Evolutionary conservation across 352 stramenopile species (phyloP).

Genomic region (Phytophthora tubulina): DNA sequence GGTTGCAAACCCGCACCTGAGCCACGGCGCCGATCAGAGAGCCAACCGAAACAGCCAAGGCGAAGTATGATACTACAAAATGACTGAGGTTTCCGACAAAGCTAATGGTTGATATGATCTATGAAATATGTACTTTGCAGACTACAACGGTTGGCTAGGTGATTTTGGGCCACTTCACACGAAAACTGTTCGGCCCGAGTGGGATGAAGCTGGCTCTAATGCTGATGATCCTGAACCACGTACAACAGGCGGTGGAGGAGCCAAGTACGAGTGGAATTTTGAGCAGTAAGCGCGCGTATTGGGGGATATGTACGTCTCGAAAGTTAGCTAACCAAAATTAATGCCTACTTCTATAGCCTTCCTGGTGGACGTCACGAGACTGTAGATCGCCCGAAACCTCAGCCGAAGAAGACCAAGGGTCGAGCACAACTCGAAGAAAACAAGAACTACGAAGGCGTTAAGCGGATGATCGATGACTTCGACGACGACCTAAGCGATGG

Average conservation of each 20-base stretch:
- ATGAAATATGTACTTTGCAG: slow-evolving; percentile 31
- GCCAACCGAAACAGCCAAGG: slow-evolving; percentile 29
- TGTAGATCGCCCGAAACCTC: slow-evolving; percentile 1
- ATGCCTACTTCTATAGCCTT: slow-evolving; percentile 29
- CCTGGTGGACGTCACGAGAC: slow-evolving; percentile 22
- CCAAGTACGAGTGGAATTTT: slow-evolving; percentile 74
- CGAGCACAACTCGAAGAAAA: slow-evolving; percentile 10
- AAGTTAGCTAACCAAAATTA: background rate
- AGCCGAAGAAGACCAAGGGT: background rate
- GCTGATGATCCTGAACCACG: slow-evolving; percentile 30
- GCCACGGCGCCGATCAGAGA: slow-evolving; percentile 13
- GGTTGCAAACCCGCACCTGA: slow-evolving; percentile 48
- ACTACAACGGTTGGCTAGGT: slow-evolving; percentile 79
- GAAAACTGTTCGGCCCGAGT: slow-evolving; percentile 69
- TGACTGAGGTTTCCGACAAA: background rate
- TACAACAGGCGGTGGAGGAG: slow-evolving; percentile 28
- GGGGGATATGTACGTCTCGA: background rate
- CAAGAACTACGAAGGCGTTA: slow-evolving; percentile 13
- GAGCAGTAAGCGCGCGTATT: slow-evolving; percentile 49
- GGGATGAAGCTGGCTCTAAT: slow-evolving; percentile 45
- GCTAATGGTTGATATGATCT: slow-evolving; percentile 2
- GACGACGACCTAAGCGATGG: slow-evolving; percentile 42
- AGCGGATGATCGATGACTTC: slow-evolving; percentile 13
- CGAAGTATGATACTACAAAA: slow-evolving; percentile 29
- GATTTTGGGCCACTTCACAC: slow-evolving; percentile 81